phyloP scores from a whole-genome alignment of 2,329 filamentous ascomycete species.

The Tolypocladium capitatum region DNA sequence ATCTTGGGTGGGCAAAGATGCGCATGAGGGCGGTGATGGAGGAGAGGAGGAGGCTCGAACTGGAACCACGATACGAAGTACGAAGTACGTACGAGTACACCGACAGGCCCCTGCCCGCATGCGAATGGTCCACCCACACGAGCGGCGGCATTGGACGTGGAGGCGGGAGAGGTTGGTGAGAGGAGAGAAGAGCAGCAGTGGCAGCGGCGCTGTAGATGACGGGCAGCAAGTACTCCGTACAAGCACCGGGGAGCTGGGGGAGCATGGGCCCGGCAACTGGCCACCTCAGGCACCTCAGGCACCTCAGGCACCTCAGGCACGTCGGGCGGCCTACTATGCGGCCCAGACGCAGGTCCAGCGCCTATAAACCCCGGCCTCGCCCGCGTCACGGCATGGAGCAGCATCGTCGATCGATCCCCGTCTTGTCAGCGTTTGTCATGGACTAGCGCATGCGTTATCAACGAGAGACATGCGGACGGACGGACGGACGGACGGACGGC shows the following conservation, averaged over 20 bases:
- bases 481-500: neutral
- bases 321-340: conserved; percentile 1
- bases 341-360: conserved; percentile 3
- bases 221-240: too few species aligned
- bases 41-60: neutral
- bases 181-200: neutral
- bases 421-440: neutral
- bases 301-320: too few species aligned
- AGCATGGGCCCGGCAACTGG: neutral
- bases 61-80: neutral
- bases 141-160: neutral
- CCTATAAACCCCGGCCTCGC: neutral
- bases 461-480: neutral
- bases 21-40: neutral
- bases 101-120: neutral
- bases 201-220: too few species aligned
- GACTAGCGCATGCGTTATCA: neutral
- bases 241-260: neutral
- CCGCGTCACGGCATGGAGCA: neutral
- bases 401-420: neutral
- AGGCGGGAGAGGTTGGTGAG: neutral
- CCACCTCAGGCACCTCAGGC: neutral
- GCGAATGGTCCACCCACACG: neutral
- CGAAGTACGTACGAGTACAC: too few species aligned
- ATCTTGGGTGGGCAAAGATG: neutral